A percentile compares a stretch with the other conserved stretches of the same genome.
phyloP scores from a whole-genome alignment of 495 filamentous ascomycete species.

The Lepraria neglecta region DNA sequence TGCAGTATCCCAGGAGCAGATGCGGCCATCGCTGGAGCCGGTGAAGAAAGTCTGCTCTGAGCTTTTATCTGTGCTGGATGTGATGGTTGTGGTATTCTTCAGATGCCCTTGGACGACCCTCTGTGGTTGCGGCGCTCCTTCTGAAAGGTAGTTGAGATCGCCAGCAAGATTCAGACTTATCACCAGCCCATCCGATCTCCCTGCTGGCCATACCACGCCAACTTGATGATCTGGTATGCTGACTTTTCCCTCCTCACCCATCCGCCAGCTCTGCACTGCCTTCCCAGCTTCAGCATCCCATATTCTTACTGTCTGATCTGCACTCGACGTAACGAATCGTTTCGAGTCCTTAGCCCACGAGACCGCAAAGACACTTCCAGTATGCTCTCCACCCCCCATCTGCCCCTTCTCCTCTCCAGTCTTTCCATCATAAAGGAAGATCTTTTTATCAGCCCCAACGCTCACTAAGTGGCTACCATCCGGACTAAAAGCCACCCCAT shows the following conservation, averaged over 20 bases:
- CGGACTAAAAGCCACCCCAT: conserved; percentile 83
- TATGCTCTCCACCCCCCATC: conserved; percentile 79
- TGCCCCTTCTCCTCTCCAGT: conserved; percentile 73
- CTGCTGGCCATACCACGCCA: conserved; percentile 85
- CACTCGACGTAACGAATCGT: conserved; percentile 82
- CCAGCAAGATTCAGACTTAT: conserved; percentile 84
- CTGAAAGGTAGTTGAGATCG: conserved; percentile 80
- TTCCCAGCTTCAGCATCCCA: conserved; percentile 83
- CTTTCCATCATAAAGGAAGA: conserved; percentile 93
- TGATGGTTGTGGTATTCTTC: conserved; percentile 69
- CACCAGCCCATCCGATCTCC: conserved; percentile 74
- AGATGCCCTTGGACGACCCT: conserved; percentile 86
- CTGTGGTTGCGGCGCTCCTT: conserved; percentile 59
- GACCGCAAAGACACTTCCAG: conserved; percentile 84
- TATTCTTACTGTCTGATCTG: conserved; percentile 83
- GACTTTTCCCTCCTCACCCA: conserved; percentile 72
- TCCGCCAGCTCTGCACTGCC: conserved; percentile 70
- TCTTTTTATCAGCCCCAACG: conserved; percentile 80
- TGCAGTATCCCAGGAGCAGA: conserved; percentile 63
- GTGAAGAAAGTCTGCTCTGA: conserved; percentile 62
- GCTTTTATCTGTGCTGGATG: conserved; percentile 40
- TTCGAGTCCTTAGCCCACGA: conserved; percentile 88
- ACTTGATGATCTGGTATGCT: conserved; percentile 84
- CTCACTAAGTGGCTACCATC: conserved; percentile 79
- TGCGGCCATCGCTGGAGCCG: conserved; percentile 83